These are phyloP conservation scores for Thalassia testudinum DNA, from an alignment of 116 monocot species.

Conservation along the genomic window DNA sequence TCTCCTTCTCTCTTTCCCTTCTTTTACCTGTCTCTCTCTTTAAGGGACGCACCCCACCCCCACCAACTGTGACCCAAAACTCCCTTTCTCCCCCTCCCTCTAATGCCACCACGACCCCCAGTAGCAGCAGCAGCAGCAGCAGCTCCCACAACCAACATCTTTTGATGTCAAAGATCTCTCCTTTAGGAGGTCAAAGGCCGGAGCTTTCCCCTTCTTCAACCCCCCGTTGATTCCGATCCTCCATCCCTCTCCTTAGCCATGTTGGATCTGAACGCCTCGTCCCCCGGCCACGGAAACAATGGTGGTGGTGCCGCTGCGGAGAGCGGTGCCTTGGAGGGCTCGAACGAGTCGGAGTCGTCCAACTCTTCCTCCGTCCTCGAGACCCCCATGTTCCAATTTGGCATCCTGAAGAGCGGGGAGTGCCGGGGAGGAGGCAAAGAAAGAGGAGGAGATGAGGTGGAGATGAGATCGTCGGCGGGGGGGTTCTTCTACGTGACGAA, in stretches of 20 bases:
- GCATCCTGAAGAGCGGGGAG: conserved; percentile 9
- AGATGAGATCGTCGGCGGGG: background rate
- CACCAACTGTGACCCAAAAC: too few relatives aligned
- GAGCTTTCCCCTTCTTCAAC: too few relatives aligned
- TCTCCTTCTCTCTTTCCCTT: too few relatives aligned
- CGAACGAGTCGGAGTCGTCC: conserved; percentile 9
- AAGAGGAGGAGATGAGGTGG: conserved; percentile 2
- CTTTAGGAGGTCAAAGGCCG: too few relatives aligned
- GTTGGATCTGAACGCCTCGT: conserved; percentile 27
- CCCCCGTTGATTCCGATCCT: too few relatives aligned
- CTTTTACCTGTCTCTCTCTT: too few relatives aligned
- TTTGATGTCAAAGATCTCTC: too few relatives aligned
- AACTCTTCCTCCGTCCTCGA: conserved; percentile 17
- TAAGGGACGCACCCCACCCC: too few relatives aligned
- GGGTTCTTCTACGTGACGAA: conserved; percentile 6
- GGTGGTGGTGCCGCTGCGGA: background rate
- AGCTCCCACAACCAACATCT: too few relatives aligned
- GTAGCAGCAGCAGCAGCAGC: too few relatives aligned
- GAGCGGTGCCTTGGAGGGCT: background rate
- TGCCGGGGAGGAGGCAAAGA: background rate
- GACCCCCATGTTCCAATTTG: conserved; percentile 5
- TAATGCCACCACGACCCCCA: too few relatives aligned
- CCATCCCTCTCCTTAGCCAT: conserved; percentile 1
- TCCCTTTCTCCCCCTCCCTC: too few relatives aligned
- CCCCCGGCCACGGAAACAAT: conserved; percentile 4